A percentile compares a stretch with the other conserved stretches of the same genome.
Evolutionary conservation across 768 basidiomycete genomes (phyloP).

Genomic region (Lentinula detonsa): DNA sequence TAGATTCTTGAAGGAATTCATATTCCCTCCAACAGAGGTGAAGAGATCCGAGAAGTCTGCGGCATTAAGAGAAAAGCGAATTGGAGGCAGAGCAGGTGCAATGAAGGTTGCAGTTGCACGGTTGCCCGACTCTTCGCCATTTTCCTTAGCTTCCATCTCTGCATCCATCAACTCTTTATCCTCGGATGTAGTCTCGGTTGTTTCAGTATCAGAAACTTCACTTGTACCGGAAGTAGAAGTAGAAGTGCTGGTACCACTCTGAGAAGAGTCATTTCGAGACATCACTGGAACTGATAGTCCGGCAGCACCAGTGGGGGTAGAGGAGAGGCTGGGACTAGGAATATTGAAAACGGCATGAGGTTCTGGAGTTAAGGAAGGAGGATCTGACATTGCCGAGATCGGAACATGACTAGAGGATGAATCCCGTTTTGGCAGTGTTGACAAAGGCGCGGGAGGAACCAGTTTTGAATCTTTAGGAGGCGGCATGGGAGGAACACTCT

Average conservation of each 20-base stretch:
- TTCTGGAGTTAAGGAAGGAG: slow-evolving; percentile 3
- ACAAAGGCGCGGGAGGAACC: slow-evolving; percentile 13
- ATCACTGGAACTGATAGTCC: background rate
- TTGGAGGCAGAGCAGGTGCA: slow-evolving; percentile 83
- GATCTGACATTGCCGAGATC: background rate
- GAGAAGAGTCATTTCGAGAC: background rate
- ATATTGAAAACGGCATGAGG: background rate
- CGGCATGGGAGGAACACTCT: slow-evolving; percentile 28
- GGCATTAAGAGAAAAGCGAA: slow-evolving; percentile 83
- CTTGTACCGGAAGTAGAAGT: background rate
- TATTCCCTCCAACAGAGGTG: slow-evolving; percentile 45
- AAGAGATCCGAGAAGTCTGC: slow-evolving; percentile 77
- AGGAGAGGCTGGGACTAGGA: background rate
- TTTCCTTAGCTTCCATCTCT: background rate
- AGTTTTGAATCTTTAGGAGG: slow-evolving; percentile 36
- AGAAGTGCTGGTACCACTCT: background rate
- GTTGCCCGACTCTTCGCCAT: background rate
- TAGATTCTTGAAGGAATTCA: slow-evolving; percentile 37
- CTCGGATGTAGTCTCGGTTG: background rate
- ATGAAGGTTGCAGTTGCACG: slow-evolving; percentile 65
- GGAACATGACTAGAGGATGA: slow-evolving; percentile 11
- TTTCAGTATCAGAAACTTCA: slow-evolving; percentile 3
- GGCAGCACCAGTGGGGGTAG: background rate
- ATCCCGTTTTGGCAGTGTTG: background rate
- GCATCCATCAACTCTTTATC: slow-evolving; percentile 1